Evolutionary conservation across 331 rosid species (phyloP).

Genomic region (Quercus lobata): DNA sequence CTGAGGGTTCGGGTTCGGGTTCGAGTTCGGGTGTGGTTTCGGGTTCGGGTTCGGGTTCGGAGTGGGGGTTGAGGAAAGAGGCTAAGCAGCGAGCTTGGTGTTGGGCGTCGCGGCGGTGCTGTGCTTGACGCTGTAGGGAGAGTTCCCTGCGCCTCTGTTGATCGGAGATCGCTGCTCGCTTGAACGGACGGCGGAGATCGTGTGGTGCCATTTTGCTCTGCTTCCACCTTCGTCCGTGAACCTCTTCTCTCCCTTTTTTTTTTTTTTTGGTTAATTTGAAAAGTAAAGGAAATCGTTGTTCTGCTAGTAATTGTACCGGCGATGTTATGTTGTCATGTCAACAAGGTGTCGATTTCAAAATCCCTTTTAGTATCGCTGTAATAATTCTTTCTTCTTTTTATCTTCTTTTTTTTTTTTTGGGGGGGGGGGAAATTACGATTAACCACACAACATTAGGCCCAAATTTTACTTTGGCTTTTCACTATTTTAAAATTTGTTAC

Average conservation of each 20-base stretch:
- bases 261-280: too few relatives aligned
- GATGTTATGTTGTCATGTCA: not conserved
- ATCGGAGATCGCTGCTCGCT: slow-evolving; percentile 71
- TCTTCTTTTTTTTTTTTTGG: too few relatives aligned
- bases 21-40: too few relatives aligned
- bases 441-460: too few relatives aligned
- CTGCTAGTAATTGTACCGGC: not conserved
- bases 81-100: slow-evolving; percentile 73
- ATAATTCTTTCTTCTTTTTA: too few relatives aligned
- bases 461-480: too few relatives aligned
- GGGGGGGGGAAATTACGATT: too few relatives aligned
- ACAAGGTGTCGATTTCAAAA: too few relatives aligned
- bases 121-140: slow-evolving; percentile 62
- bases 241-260: too few relatives aligned
- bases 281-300: not conserved
- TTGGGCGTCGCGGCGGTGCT: slow-evolving; percentile 78
- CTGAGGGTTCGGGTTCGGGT: slow-evolving; percentile 14
- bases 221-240: not conserved
- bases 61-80: slow-evolving; percentile 59
- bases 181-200: slow-evolving; percentile 76
- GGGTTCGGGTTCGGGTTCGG: not conserved
- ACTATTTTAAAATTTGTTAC: too few relatives aligned
- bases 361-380: too few relatives aligned
- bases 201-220: slow-evolving; percentile 53
- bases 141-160: slow-evolving; percentile 68